A percentile compares a stretch with the other conserved stretches of the same genome.
Conservation (phyloP, 2,329 filamentous ascomycete genomes). For the Amesomyces nigricolor region DNA sequence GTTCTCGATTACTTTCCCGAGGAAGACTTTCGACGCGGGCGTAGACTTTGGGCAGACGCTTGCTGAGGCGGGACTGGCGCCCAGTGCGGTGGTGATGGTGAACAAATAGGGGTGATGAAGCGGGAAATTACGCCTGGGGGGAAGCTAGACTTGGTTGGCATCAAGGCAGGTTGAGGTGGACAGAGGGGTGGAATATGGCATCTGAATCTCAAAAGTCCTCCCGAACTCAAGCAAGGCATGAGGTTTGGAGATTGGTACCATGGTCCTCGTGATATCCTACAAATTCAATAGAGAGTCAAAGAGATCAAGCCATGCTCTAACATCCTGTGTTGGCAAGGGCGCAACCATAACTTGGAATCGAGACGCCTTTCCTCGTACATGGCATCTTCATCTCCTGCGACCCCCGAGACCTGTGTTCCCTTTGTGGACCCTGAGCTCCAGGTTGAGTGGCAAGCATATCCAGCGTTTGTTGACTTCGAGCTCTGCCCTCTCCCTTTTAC, state of each 20-base stretch:
- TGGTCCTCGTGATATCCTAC: too few species aligned
- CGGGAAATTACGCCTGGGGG: not conserved
- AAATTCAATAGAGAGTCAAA: too few species aligned
- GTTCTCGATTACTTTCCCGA: slow-evolving; percentile 83
- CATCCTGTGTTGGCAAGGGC: not conserved
- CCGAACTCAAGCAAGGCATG: too few species aligned
- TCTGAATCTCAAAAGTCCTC: too few species aligned
- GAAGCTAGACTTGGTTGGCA: not conserved
- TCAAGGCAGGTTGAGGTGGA: not conserved
- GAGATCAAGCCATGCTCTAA: too few species aligned
- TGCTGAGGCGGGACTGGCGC: slow-evolving; percentile 85
- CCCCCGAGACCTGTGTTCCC: too few species aligned
- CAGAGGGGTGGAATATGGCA: not conserved
- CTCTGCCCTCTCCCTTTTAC: too few species aligned
- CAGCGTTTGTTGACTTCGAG: not conserved
- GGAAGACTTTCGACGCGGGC: slow-evolving; percentile 66
- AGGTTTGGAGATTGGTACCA: too few species aligned
- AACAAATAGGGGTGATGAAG: slow-evolving; percentile 29
- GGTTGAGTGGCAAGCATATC: not conserved
- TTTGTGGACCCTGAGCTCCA: too few species aligned
- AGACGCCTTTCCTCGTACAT: slow-evolving; percentile 8
- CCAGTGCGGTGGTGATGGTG: slow-evolving; percentile 83
- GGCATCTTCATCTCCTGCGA: too few species aligned
- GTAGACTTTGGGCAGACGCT: slow-evolving; percentile 82
- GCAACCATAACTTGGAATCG: not conserved